Evolutionary conservation across 2,329 filamentous ascomycete genomes (phyloP).

Genomic region (Xylariaceae sp.): DNA sequence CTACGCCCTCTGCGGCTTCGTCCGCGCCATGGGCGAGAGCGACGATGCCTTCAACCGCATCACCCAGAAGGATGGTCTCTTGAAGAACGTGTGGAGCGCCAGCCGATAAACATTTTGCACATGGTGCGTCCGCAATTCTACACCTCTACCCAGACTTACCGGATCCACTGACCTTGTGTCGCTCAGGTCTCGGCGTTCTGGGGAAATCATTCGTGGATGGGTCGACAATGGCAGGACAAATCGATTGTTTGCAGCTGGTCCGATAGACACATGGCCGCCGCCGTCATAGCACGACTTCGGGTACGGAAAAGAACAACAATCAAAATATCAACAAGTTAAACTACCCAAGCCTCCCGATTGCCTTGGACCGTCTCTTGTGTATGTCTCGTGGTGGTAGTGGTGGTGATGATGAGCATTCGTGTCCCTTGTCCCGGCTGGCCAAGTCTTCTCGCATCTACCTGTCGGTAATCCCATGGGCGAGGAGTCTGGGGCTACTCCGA

Average conservation of each 20-base stretch:
- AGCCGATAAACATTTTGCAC: conserved; percentile 49
- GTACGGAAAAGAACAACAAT: conserved; percentile 13
- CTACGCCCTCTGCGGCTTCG: conserved; percentile 96
- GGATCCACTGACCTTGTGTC: conserved; percentile 8
- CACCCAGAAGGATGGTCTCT: conserved; percentile 89
- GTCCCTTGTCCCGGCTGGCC: conserved; percentile 44
- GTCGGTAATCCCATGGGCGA: conserved; percentile 42
- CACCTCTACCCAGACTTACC: neutral
- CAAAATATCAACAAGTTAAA: conserved; percentile 26
- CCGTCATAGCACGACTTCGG: conserved; percentile 19
- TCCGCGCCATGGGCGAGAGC: conserved; percentile 95
- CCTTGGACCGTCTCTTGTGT: neutral
- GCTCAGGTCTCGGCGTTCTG: conserved; percentile 28
- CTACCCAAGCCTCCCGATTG: conserved; percentile 11
- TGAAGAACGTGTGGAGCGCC: conserved; percentile 96
- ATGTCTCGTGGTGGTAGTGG: conserved; percentile 5
- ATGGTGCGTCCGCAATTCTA: neutral
- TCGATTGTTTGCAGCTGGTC: conserved; percentile 31
- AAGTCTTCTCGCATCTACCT: conserved; percentile 53
- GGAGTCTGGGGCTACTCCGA: conserved; percentile 57
- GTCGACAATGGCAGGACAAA: conserved; percentile 30
- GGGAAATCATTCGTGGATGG: conserved; percentile 25
- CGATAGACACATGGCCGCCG: conserved; percentile 23
- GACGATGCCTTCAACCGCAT: conserved; percentile 96
- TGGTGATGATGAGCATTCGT: conserved; percentile 11